Base-by-base conservation (phyloP, 2,329 filamentous ascomycete species). In the Cladobotryum protrusum region DNA sequence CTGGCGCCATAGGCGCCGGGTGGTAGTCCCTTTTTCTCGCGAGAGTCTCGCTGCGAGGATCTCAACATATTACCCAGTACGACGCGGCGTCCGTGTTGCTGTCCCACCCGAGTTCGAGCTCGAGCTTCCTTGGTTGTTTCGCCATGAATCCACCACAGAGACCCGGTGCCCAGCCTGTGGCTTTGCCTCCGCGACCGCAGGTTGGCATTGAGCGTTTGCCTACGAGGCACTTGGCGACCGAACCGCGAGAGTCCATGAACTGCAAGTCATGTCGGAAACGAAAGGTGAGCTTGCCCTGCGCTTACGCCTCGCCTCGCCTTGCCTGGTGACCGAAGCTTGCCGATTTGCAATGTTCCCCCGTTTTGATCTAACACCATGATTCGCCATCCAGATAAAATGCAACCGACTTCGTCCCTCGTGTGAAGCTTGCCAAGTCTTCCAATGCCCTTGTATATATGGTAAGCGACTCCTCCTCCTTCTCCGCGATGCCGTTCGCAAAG, bases 191-290 rank as follows among this genome's bases (percentile, higher is more conserved):
- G 56, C 80, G 87, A 61, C 85, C 86, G 24, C 85, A 88, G 72
- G 84, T 91, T 61, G 85, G 86, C 65, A 92, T 92, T 67, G 86
- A 91, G 70, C 82, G 87, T 54, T 73, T 92, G 57, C 85, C 86
- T 20, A 77, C 83, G 48, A 82, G 85, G 55, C 82, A 86, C 39
- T 74, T 82, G 68, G 83, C 78, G 67, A 85, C 81, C 60, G 87
- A 93, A 66, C 87, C 87, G 37, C 83, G 87, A 61, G 89, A 95
- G 74, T 87, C 87, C 33, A 95, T 95, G 89, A 95, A 95, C 68
- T 95, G 89, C 81, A 95, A 95, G 69, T 93, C 88, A 50, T 95
- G 89, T 74, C 82, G 89, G 59, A 95, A 95, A 71, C 79, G 89
- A 72, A 95, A 95, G 85, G 89, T 92, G 69, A 43, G 72, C 58